Evolutionary conservation across 2,329 filamentous ascomycete species (phyloP).

Genomic region (Boeremia lycopersici): DNA sequence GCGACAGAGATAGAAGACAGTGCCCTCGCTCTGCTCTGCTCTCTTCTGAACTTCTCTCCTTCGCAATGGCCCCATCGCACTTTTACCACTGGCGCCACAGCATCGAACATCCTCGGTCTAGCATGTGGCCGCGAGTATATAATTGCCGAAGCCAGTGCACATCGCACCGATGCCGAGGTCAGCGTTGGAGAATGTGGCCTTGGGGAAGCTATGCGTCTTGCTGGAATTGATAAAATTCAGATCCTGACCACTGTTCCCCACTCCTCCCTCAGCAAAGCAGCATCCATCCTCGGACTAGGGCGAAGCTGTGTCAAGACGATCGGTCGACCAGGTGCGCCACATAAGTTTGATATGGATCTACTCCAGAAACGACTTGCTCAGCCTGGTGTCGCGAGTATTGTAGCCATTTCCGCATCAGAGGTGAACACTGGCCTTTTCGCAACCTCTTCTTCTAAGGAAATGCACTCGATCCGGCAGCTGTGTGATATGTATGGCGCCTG

Average conservation of each 20-base stretch:
- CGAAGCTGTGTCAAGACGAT: constrained; percentile 70
- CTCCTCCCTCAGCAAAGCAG: constrained; percentile 83
- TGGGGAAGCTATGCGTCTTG: constrained; percentile 66
- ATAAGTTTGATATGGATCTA: constrained; percentile 70
- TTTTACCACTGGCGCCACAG: constrained; percentile 78
- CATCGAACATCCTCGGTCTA: constrained; percentile 68
- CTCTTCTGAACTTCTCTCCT: constrained; percentile 67
- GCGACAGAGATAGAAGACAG: constrained; percentile 77
- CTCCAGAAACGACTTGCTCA: constrained; percentile 66
- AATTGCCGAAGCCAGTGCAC: constrained; percentile 54
- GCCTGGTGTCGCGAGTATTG: constrained; percentile 69
- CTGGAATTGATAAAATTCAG: constrained; percentile 71
- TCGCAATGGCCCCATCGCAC: constrained; percentile 71
- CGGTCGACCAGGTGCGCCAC: constrained; percentile 60
- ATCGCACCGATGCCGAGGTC: constrained; percentile 35
- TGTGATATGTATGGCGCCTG: constrained; percentile 78
- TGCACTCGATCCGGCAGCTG: constrained; percentile 66
- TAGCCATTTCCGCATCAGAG: constrained; percentile 83
- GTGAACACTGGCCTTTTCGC: constrained; percentile 89
- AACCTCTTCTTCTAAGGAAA: constrained; percentile 63
- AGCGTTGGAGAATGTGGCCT: constrained; percentile 73
- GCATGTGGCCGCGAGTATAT: constrained; percentile 74
- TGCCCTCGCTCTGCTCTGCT: constrained; percentile 71
- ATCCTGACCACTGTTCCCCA: constrained; percentile 83
- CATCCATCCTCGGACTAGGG: constrained; percentile 80